Base-by-base conservation (phyloP, 108 stramenopile species). In the Heterococcus sp. region DNA sequence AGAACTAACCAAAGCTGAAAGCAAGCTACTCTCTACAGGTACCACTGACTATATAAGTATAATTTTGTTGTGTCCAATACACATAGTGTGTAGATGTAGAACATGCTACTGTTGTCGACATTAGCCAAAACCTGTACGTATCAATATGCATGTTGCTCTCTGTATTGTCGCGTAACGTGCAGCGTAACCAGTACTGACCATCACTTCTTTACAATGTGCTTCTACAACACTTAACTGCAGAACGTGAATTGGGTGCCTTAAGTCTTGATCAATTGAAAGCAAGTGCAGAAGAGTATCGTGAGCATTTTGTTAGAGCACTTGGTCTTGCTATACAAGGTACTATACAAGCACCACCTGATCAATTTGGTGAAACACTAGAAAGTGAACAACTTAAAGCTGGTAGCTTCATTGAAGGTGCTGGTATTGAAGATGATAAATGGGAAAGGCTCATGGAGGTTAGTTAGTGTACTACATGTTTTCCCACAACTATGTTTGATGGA, bases 311-410 rank as follows among this genome's bases (percentile, higher is more conserved):
- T 63, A 83, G 85, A 27, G 78, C 89, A 11, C 83, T 95, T 35
- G 87, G 76, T 36, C 84, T 89, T 63, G 88, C 91, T 27, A 91
- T 95, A 65, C 92, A 92, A 80, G 94, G 94, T 33, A 92, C 90
- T 65, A 90, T 94, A 63, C 82, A 90, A 63, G 93, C 93, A 32
- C 91, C 93, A 30, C 90, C 93, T 0, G 89, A 76, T 69, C 78
- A 90, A 35, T 95, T 90, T 73, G 95, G 95, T 34, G 95, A 95
- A 74, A 94, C 93, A 1, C 84, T 95, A 46, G 89, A 88, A 72
- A 89, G 92, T 37, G 95, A 95, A 75, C 88, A 90, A 77, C 75
- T 86, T 35, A 78, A 82, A n/a, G 93, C 91, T 4, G 94, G 94
- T 0, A 88, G 92, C 3, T 95, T 95, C 82, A 80, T 78, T 0